Base-by-base conservation (phyloP, 345 rosid genomes). In the Pelargonium nanum region DNA sequence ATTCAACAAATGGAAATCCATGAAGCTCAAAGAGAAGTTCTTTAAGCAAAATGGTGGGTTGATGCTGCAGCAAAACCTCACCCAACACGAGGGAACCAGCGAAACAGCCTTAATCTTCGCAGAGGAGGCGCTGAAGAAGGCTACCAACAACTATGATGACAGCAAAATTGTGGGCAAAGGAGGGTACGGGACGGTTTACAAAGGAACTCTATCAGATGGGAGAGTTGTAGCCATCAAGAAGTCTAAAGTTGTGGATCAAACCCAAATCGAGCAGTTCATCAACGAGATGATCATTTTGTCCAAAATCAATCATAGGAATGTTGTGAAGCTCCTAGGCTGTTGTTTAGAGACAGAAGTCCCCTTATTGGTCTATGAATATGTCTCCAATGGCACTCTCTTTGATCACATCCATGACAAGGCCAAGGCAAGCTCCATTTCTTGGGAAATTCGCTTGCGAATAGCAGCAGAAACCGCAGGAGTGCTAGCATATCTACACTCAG, bases 151-250 rank as follows among this genome's bases (percentile, higher is more conserved):
- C 56, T 72, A 58, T 44, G 57, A 55, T n/a, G 58, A 64, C 19
- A 59, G 20, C 5, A 56, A 24, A 62, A 23, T 67, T 6, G 28
- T 72, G 4, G 76, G 76, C 1, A 58, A 57, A 63, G 76, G 68
- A 2, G 75, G 75, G 0, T 71, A 23, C 28, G 70, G 75, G 5
- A 64, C 61, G 15, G 75, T 71, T 4, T 71, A 56, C 55, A 65
- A 62, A 28, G 75, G 75, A 58, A 57, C 34, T 57, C 26, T 71
- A 55, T 53, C 61, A 15, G 66, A 62, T 12, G 55, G 58, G 10
- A 57, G 22, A 34, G 19, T n/a, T 10, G 67, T 71, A 2, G 75
- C 75, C 0, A 57, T 66, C 56, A 72, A 73, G 60, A 68, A 24
- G 40, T 68, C 72, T 8, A 73, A 60, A 26, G 64, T 63, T 4